phyloP scores from a whole-genome alignment of 371 early-diverging fungal genomes.

The Apophysomyces ossiformis region DNA sequence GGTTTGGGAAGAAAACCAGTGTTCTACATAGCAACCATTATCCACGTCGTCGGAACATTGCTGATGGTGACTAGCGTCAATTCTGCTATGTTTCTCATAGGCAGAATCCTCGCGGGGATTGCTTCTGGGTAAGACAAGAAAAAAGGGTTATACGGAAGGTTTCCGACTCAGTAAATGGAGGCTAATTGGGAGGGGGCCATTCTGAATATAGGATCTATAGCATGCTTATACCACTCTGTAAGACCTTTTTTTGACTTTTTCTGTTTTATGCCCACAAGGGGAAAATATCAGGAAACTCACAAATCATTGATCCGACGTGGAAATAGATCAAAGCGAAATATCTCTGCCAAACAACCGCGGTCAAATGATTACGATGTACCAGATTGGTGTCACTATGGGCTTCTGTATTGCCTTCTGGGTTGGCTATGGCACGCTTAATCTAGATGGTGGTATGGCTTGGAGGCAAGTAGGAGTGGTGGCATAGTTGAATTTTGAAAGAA shows the following conservation, averaged over 20 bases:
- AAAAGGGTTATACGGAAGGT: too few species aligned
- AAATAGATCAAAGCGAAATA: conserved; percentile 82
- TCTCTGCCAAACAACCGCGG: conserved; percentile 86
- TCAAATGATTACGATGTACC: conserved; percentile 87
- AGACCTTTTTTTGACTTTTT: background rate
- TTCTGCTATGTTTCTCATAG: conserved; percentile 64
- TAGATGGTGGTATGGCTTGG: conserved; percentile 50
- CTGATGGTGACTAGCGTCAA: conserved; percentile 61
- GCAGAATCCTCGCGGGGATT: conserved; percentile 73
- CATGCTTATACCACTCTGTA: conserved; percentile 50
- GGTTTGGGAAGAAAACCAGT: conserved; percentile 41
- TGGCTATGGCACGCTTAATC: conserved; percentile 33
- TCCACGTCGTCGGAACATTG: conserved; percentile 75
- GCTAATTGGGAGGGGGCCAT: too few species aligned
- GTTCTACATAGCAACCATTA: conserved; percentile 55
- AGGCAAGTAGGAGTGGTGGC: conserved; percentile 11
- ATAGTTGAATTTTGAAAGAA: background rate
- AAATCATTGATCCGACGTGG: background rate
- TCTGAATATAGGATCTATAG: conserved; percentile 29
- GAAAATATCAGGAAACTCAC: background rate
- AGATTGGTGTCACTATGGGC: conserved; percentile 83
- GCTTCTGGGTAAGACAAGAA: conserved; percentile 56
- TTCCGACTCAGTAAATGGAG: too few species aligned
- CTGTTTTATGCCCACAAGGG: too few species aligned
- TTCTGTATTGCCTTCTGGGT: conserved; percentile 52